phyloP scores from a whole-genome alignment of 2,329 filamentous ascomycete genomes.

The Cercospora brassicicola region DNA sequence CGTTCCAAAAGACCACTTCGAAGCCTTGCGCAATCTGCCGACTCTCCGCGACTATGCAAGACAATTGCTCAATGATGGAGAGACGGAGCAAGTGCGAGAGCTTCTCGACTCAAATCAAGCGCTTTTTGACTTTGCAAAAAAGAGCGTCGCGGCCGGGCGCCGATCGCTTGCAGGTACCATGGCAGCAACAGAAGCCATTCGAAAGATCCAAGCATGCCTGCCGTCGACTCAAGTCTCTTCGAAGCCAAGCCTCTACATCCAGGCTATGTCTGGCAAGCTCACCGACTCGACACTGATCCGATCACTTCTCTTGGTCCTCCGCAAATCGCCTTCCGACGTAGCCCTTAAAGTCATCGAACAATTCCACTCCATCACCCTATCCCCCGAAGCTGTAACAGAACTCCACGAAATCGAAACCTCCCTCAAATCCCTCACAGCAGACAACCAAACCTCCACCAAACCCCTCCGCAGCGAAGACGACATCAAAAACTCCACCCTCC shows the following conservation, averaged over 20 bases:
- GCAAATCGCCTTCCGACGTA: slow-evolving; percentile 59
- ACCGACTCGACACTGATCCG: slow-evolving; percentile 53
- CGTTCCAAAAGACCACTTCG: slow-evolving; percentile 62
- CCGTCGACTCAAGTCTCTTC: slow-evolving; percentile 41
- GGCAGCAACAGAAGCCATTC: slow-evolving; percentile 39
- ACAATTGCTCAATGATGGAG: slow-evolving; percentile 34
- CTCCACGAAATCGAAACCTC: slow-evolving; percentile 17
- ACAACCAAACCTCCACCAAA: slow-evolving; percentile 18
- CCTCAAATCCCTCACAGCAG: slow-evolving; percentile 30
- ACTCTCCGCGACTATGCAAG: slow-evolving; percentile 60
- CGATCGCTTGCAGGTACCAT: slow-evolving; percentile 46
- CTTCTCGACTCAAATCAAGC: slow-evolving; percentile 62
- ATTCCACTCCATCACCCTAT: slow-evolving; percentile 12
- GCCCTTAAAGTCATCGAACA: slow-evolving; percentile 46
- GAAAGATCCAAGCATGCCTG: slow-evolving; percentile 41
- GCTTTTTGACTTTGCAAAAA: slow-evolving; percentile 51
- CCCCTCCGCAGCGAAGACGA: slow-evolving; percentile 73
- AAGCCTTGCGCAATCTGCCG: slow-evolving; percentile 65
- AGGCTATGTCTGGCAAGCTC: slow-evolving; percentile 60
- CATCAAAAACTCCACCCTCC: slow-evolving; percentile 65
- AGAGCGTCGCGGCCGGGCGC: slow-evolving; percentile 40
- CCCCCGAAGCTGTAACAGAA: background rate
- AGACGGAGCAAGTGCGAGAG: slow-evolving; percentile 44
- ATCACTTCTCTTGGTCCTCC: slow-evolving; percentile 59
- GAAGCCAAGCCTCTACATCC: slow-evolving; percentile 58